Evolutionary conservation across 257 asterid species (phyloP).

Genomic region (Fraxinus pennsylvanica): DNA sequence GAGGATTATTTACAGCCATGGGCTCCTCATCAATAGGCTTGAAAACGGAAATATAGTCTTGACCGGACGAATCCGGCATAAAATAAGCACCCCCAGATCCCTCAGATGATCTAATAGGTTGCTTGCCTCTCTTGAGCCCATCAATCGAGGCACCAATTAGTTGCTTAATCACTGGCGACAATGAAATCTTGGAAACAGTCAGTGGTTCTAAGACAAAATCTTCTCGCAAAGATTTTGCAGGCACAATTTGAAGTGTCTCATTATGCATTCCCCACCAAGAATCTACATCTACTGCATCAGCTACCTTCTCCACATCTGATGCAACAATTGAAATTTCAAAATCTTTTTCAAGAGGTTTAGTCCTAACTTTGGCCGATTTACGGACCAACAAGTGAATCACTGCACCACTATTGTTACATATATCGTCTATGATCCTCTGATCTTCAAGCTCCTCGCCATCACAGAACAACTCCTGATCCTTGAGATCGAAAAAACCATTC

Average conservation of each 20-base stretch:
- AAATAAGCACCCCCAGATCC: constrained; percentile 81
- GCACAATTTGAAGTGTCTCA: too few species aligned
- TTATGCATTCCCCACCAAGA: too few species aligned
- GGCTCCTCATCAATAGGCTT: constrained; percentile 84
- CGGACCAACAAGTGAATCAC: constrained; percentile 60
- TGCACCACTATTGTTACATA: too few species aligned
- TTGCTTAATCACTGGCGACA: constrained; percentile 44
- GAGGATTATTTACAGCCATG: constrained; percentile 75
- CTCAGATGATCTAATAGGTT: constrained; percentile 60
- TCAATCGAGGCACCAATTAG: constrained; percentile 50
- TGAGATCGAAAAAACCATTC: constrained; percentile 37
- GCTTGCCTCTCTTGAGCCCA: constrained; percentile 54
- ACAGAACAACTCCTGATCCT: constrained; percentile 58
- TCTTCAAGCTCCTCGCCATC: constrained; percentile 81
- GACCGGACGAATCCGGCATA: constrained; percentile 67
- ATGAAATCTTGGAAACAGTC: constrained; percentile 34
- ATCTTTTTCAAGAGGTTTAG: constrained; percentile 34
- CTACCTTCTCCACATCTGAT: too few species aligned
- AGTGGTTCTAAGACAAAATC: constrained; percentile 36
- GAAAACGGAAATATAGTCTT: constrained; percentile 55
- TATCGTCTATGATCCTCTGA: constrained; percentile 52
- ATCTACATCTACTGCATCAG: too few species aligned
- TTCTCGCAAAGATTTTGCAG: too few species aligned
- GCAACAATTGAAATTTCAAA: too few species aligned
- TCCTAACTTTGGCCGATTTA: constrained; percentile 43